A percentile compares a stretch with the other conserved stretches of the same genome.
phyloP scores from a whole-genome alignment of 306 rosid genomes.

The Cucurbita argyrosperma region DNA sequence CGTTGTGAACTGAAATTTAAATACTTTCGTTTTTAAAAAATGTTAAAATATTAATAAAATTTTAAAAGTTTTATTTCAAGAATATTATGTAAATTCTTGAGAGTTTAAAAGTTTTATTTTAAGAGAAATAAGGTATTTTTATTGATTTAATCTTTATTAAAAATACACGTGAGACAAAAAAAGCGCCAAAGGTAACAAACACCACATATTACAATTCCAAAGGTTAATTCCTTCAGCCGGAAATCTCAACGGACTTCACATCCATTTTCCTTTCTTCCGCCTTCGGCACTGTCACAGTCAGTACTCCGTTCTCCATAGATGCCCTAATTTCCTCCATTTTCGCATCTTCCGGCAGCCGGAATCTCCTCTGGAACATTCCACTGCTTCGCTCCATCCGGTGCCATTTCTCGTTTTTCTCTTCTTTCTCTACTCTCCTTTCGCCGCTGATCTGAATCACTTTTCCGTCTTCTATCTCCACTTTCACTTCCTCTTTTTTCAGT shows the following conservation, averaged over 20 bases:
- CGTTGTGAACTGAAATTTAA: too few relatives aligned
- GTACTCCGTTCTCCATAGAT: constrained; percentile 19
- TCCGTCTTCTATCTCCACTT: constrained; percentile 22
- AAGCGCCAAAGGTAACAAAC: too few relatives aligned
- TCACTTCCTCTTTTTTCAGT: constrained; percentile 20
- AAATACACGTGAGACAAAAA: too few relatives aligned
- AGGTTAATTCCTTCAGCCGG: neutral
- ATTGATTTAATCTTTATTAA: too few relatives aligned
- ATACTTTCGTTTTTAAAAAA: too few relatives aligned
- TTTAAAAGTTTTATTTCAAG: too few relatives aligned
- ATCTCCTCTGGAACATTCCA: constrained; percentile 24
- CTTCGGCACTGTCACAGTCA: constrained; percentile 20
- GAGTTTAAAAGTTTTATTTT: too few relatives aligned
- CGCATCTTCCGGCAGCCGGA: constrained; percentile 20
- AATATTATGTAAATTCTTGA: too few relatives aligned
- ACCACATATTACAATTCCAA: too few relatives aligned
- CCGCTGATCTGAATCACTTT: constrained; percentile 23
- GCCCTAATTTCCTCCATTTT: constrained; percentile 17
- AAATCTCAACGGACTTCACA: constrained; percentile 13
- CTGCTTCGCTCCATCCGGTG: constrained; percentile 24
- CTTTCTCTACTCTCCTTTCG: constrained; percentile 14
- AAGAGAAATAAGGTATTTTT: too few relatives aligned
- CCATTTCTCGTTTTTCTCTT: constrained; percentile 24
- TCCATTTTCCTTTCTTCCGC: constrained; percentile 8
- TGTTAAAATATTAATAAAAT: too few relatives aligned